These are phyloP conservation scores for Calocera viscosa DNA, from an alignment of 768 basidiomycete genomes.

Conservation along the genomic window DNA sequence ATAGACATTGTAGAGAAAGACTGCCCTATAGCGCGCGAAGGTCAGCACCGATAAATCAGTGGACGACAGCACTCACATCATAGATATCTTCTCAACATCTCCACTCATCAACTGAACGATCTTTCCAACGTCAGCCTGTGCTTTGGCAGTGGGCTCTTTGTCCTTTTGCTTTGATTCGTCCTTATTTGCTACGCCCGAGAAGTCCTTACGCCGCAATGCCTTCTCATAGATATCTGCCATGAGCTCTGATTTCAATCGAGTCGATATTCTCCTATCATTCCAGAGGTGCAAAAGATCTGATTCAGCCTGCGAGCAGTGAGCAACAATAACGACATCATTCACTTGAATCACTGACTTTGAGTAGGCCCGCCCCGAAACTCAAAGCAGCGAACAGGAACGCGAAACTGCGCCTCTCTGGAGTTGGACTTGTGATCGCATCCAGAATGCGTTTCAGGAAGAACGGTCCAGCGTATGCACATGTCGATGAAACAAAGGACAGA, in stretches of 20 bases:
- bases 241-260: conserved; percentile 61
- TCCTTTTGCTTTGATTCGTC: conserved; percentile 23
- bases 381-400: conserved; percentile 73
- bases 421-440: conserved; percentile 41
- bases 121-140: conserved; percentile 65
- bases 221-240: conserved; percentile 86
- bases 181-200: conserved; percentile 58
- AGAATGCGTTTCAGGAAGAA: conserved; percentile 76
- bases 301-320: conserved; percentile 29
- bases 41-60: conserved; percentile 20
- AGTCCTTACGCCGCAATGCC: conserved; percentile 67
- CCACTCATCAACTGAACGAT: conserved; percentile 83
- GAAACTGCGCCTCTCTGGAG: conserved; percentile 38
- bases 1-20: conserved; percentile 45
- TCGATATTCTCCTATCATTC: conserved; percentile 63
- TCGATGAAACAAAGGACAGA: conserved; percentile 54
- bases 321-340: conserved; percentile 17
- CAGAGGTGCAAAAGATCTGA: conserved; percentile 66
- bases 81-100: conserved; percentile 30
- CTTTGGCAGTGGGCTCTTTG: conserved; percentile 21
- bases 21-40: conserved; percentile 40
- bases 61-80: background rate
- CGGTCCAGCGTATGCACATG: conserved; percentile 68
- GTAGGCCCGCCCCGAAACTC: conserved; percentile 48
- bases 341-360: conserved; percentile 34